Conservation (phyloP, 163 green algal species). For the Volvox carteri region DNA sequence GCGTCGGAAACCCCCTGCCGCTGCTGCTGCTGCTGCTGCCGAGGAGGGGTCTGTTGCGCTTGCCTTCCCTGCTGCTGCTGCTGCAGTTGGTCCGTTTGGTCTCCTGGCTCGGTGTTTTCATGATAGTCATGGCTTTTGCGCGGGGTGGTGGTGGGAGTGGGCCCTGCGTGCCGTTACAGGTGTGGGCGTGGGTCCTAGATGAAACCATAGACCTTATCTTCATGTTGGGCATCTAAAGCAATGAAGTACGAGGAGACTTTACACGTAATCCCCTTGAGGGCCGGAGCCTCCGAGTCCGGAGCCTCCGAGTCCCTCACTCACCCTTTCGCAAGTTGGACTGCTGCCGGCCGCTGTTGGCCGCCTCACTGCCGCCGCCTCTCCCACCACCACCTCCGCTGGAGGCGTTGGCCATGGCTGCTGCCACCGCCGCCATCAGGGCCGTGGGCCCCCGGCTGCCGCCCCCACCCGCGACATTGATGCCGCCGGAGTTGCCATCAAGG, state of each 20-base stretch:
- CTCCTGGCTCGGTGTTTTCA: not conserved
- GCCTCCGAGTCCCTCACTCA: not conserved
- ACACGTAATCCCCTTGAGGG: too few species aligned
- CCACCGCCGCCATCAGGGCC: not conserved
- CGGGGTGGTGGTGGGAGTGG: not conserved
- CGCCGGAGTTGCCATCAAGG: not conserved
- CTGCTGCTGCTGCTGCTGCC: not conserved
- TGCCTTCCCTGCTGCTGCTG: not conserved
- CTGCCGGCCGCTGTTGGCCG: not conserved
- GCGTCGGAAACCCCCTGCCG: too few species aligned
- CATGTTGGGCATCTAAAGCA: too few species aligned
- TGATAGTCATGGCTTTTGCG: not conserved
- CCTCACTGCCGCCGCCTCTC: not conserved
- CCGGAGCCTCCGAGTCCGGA: too few species aligned
- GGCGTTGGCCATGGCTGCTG: not conserved
- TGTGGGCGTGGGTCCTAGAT: too few species aligned
- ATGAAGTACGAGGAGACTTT: too few species aligned
- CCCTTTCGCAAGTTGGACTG: not conserved
- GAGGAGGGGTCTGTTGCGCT: not conserved
- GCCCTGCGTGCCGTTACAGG: too few species aligned
- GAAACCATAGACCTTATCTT: too few species aligned
- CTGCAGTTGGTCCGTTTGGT: not conserved
- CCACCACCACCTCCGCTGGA: conserved; percentile 6
- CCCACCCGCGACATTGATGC: not conserved
- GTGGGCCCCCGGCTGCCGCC: not conserved